Conservation (phyloP, 352 stramenopile genomes). For the Globisporangium abappressorium region DNA sequence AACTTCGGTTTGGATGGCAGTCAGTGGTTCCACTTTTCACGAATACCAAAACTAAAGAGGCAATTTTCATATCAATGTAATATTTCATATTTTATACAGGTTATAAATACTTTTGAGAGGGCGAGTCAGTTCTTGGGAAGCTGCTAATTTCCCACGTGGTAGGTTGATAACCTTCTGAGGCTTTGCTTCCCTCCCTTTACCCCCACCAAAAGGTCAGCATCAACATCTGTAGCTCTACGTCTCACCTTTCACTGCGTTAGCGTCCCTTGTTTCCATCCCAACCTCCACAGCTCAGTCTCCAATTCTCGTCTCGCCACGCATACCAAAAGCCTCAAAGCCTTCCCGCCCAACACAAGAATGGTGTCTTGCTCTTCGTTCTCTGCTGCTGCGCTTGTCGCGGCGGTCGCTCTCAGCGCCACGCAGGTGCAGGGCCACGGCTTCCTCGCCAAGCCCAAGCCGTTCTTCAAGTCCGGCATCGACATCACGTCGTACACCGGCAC, state of each 20-base stretch:
- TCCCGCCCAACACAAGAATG: neutral
- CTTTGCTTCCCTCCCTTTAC: neutral
- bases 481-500: conserved; percentile 41
- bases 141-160: neutral
- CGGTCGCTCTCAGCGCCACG: conserved; percentile 11
- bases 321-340: neutral
- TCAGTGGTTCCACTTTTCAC: neutral
- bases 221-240: neutral
- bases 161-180: neutral
- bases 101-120: neutral
- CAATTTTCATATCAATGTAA: neutral
- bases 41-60: neutral
- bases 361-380: conserved; percentile 6
- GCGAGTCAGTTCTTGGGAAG: neutral
- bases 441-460: conserved; percentile 35
- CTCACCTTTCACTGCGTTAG: neutral
- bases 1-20: neutral
- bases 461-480: conserved; percentile 31
- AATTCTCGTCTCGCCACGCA: neutral
- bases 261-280: neutral
- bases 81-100: neutral
- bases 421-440: conserved; percentile 32
- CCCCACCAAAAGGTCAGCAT: neutral
- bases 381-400: conserved; percentile 17
- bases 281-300: neutral